A percentile compares a stretch with the other conserved stretches of the same genome.
Conservation (phyloP, 1,139 yeast species). For the Pichia sp. region DNA sequence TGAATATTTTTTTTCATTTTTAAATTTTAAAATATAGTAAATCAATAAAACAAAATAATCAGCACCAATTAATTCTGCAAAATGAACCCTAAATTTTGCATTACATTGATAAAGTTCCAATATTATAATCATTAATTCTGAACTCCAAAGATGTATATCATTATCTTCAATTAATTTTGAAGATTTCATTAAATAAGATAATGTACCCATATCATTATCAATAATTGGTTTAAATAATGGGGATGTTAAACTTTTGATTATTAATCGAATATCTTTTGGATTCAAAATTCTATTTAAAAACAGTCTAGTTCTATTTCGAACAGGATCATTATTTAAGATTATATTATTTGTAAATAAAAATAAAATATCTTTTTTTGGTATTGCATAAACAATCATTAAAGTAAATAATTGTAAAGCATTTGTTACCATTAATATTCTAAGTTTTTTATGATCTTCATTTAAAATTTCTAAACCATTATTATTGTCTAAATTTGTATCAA, state of each 20-base stretch:
- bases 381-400: slow-evolving; percentile 56
- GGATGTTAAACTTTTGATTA: slow-evolving; percentile 41
- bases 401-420: slow-evolving; percentile 59
- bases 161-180: slow-evolving; percentile 22
- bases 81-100: slow-evolving; percentile 40
- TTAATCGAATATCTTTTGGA: slow-evolving; percentile 44
- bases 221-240: slow-evolving; percentile 40
- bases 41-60: slow-evolving; percentile 51
- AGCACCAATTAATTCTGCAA: slow-evolving; percentile 42
- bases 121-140: slow-evolving; percentile 52
- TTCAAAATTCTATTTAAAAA: slow-evolving; percentile 50
- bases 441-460: slow-evolving; percentile 34
- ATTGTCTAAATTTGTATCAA: slow-evolving; percentile 1
- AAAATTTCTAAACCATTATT: slow-evolving; percentile 30
- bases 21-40: slow-evolving; percentile 51
- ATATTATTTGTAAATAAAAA: slow-evolving; percentile 37
- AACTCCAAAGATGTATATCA: slow-evolving; percentile 44
- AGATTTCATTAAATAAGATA: slow-evolving; percentile 24
- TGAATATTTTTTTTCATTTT: slow-evolving; percentile 35
- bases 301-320: slow-evolving; percentile 41
- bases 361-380: slow-evolving; percentile 45
- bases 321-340: slow-evolving; percentile 26
- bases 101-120: slow-evolving; percentile 82
- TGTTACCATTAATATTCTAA: slow-evolving; percentile 49
- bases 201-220: slow-evolving; percentile 18